Base-by-base conservation (phyloP, 2,329 filamentous ascomycete genomes). In the Ascochyta viciae-villosae region DNA sequence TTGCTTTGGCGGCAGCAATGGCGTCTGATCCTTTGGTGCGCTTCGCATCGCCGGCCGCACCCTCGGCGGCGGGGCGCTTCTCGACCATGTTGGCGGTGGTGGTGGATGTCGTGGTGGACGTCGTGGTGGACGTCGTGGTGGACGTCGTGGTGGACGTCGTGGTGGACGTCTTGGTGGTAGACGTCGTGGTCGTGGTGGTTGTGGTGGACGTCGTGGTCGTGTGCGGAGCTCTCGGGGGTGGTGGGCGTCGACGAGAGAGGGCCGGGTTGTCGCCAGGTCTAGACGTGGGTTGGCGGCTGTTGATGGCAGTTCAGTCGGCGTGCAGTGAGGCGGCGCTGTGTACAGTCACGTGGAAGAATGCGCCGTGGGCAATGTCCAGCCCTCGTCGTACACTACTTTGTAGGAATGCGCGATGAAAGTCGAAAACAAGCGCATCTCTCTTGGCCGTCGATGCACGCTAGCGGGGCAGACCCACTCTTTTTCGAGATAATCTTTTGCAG, bases 61-160 rank as follows among this genome's bases (percentile, higher is more conserved):
- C 71, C 39, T 74, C 76, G 10, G 74, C 71, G 53, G 75, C 63
- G 1, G 78, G 76, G 48, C 80, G 76, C 64, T 82, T 82, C 52
- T 78, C 78, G 26, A 70, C 71, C 71, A 77, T 78, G 61, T 49
- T 73, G 60, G 49, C 29, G 27, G 40, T 26, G 22, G 24, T n/a
- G 6, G 23, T 22, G 33, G 13, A 47, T 57, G 40, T 19, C 53
- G 26, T 41, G 42, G 10, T 12, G 24, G 24, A 2, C 19, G 45
- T 26, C 13, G 7, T 12, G 8, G 40, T 26, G 22, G 40, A 3
- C 22, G 22, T 16, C n/a, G 16, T 26, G 48, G 54, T 57, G 52
- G 48, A 19, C 16, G 16, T 19, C 2, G 45, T 26, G 19, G 7
- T 12, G n/a, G n/a, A n/a, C n/a, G n/a, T n/a, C n/a, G n/a, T n/a